Evolutionary conservation across 768 basidiomycete species (phyloP).

Genomic region (Leccinum incarnatum): DNA sequence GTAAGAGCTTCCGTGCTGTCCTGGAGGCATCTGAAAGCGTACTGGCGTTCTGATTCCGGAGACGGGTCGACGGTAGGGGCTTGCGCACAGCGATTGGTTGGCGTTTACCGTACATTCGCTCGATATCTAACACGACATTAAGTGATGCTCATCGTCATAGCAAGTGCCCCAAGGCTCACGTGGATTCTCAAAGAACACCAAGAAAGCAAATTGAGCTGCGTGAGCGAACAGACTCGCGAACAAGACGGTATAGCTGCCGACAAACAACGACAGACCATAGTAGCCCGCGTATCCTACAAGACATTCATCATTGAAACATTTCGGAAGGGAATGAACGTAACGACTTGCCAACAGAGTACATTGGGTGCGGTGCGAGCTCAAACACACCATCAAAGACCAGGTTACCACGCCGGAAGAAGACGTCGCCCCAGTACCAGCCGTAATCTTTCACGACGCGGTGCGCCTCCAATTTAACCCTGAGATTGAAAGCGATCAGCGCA

Average conservation of each 20-base stretch:
- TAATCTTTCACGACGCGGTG: conserved; percentile 98
- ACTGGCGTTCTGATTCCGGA: conserved; percentile 12
- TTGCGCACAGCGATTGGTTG: conserved; percentile 86
- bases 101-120: conserved; percentile 88
- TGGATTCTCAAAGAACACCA: conserved; percentile 95
- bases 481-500: conserved; percentile 86
- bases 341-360: conserved; percentile 83
- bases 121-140: conserved; percentile 62
- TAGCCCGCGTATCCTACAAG: conserved; percentile 93
- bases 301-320: conserved; percentile 44
- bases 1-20: conserved; percentile 36
- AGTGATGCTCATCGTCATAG: not conserved
- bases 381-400: conserved; percentile 98
- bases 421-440: conserved; percentile 97
- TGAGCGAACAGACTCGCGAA: conserved; percentile 92
- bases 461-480: conserved; percentile 98
- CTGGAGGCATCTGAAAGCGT: conserved; percentile 12
- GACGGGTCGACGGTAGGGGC: conserved; percentile 44
- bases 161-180: conserved; percentile 51
- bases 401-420: conserved; percentile 86
- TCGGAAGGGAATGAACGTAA: not conserved
- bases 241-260: conserved; percentile 85
- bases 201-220: conserved; percentile 94
- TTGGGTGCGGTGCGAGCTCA: conserved; percentile 88
- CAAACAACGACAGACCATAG: conserved; percentile 90